Conservation (phyloP, 2,329 filamentous ascomycete genomes). For the Colletotrichum australisinense region DNA sequence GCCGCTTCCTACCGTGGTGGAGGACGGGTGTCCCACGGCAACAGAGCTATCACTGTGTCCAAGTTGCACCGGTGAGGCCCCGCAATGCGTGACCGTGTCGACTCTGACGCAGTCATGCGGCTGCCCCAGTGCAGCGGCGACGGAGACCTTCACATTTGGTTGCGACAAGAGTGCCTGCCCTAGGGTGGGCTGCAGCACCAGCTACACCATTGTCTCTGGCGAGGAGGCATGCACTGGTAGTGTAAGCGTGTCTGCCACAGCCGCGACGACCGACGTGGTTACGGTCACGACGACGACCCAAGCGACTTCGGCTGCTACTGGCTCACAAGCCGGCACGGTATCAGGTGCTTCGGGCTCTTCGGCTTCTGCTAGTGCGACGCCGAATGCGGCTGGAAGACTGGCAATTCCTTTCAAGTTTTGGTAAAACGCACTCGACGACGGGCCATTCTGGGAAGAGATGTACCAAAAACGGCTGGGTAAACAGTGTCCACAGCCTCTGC, state of each 20-base stretch:
- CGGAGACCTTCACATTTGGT: constrained; percentile 40
- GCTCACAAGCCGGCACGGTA: not conserved
- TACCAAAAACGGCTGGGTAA: too few relatives aligned
- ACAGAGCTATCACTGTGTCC: constrained; percentile 47
- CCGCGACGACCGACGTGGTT: not conserved
- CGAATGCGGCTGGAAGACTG: constrained; percentile 19
- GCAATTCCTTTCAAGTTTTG: constrained; percentile 27
- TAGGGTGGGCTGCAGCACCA: constrained; percentile 42
- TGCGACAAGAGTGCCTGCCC: constrained; percentile 43
- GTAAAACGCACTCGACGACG: not conserved
- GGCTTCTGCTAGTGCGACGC: constrained; percentile 5
- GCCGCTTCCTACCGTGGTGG: not conserved
- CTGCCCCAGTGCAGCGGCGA: constrained; percentile 45
- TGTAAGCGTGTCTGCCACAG: not conserved
- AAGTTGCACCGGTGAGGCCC: constrained; percentile 43
- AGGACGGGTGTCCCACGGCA: constrained; percentile 46
- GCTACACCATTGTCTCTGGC: constrained; percentile 33
- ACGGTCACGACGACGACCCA: not conserved
- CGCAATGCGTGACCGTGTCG: constrained; percentile 43
- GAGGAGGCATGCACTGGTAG: constrained; percentile 20
- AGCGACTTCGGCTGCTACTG: not conserved
- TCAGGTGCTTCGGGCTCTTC: not conserved
- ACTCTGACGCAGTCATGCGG: constrained; percentile 47
- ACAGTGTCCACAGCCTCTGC: too few relatives aligned
- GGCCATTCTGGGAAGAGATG: too few relatives aligned